Evolutionary conservation across 495 filamentous ascomycete genomes (phyloP).

Genomic region (Podospora didyma): DNA sequence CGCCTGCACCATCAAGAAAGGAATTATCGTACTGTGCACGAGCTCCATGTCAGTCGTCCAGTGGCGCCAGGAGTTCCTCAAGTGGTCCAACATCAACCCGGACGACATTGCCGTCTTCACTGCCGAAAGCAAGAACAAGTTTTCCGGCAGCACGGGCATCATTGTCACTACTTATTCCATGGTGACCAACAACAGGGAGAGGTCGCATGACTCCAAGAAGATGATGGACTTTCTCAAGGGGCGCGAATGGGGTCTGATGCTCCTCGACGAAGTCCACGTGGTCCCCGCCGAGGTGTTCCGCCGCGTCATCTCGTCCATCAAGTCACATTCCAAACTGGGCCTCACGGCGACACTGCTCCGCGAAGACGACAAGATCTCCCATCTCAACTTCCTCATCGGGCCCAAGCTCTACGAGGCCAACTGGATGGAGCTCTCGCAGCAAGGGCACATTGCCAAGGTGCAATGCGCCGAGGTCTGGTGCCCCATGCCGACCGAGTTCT

Average conservation of each 20-base stretch:
- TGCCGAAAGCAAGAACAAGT: constrained; percentile 86
- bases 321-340: constrained; percentile 93
- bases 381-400: constrained; percentile 96
- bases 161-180: constrained; percentile 98
- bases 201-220: constrained; percentile 89
- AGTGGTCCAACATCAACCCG: constrained; percentile 96
- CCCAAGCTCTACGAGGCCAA: constrained; percentile 98
- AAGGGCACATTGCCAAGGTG: constrained; percentile 95
- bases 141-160: constrained; percentile 85
- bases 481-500: constrained; percentile 98
- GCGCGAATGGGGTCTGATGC: constrained; percentile 98
- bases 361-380: constrained; percentile 97
- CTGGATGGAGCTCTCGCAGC: constrained; percentile 97
- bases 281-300: constrained; percentile 95
- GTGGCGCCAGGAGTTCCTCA: constrained; percentile 92
- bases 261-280: constrained; percentile 97
- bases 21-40: constrained; percentile 90
- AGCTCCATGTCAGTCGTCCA: constrained; percentile 97
- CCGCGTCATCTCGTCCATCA: constrained; percentile 84
- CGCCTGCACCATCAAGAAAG: constrained; percentile 95
- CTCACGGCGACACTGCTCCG: constrained; percentile 90
- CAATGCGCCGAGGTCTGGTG: constrained; percentile 99
- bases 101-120: constrained; percentile 93
- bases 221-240: constrained; percentile 93
- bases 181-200: constrained; percentile 82